Base-by-base conservation (phyloP, 306 rosid species). In the Prunus armeniaca region DNA sequence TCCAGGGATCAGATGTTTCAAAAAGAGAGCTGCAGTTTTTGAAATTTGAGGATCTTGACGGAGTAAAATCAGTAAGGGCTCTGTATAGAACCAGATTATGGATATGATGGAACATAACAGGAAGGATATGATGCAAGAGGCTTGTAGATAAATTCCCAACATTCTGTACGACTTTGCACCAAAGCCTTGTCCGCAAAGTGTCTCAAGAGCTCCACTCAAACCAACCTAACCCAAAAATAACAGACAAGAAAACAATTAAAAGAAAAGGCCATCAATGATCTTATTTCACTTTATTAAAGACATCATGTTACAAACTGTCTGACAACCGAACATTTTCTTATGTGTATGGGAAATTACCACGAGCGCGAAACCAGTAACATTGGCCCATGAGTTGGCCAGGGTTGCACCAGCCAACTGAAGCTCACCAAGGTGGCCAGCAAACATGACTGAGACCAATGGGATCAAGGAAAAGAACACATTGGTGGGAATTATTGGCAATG, bases 151-250 rank as follows among this genome's bases (percentile, higher is more conserved):
- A 61, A 90, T 78, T 79, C 98, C 98, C 82, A 93, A 30, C 78
- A 63, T 49, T 60, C 87, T 80, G 83, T 87, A 91, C 38, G 70
- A 77, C 72, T 83, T 69, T 60, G 97, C 90, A 0, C 96, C 98
- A 83, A 82, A 91, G 61, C 87, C 93, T 83, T 93, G 97, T 49
- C 97, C 98, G 27, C 98, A 93, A 0, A 91, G 88, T 43, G 96
- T 93, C 84, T 93, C 97, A 19, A 93, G 82, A 55, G 96, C 89
- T 68, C 98, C 98, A 79, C 97, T 93, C 64, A 87, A 82, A 6
- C 96, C 98, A 71, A 88, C 77, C 97, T 93, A 32, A 38, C 1
- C 43, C 49, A 24, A 15, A 22, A 45, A 19, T 17, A 6, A 66
- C 5, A 43, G 27, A 41, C 50, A 41, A 38, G 5, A 50, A 18